Conservation (phyloP, 1,284 basidiomycete species). For the Rhodotorula sp. region DNA sequence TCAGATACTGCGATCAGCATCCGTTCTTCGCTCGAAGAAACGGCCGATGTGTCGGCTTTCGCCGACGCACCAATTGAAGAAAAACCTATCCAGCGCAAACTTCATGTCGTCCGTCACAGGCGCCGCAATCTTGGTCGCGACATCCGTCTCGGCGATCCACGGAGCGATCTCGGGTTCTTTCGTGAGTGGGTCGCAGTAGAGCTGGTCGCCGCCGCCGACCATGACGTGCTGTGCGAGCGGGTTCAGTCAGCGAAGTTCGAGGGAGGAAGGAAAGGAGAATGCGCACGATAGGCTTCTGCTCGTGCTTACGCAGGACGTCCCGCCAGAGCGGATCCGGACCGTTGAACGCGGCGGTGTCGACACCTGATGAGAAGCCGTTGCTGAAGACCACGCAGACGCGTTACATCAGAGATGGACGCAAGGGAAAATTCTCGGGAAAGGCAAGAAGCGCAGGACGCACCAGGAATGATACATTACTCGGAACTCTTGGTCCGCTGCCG, state of each 20-base stretch:
- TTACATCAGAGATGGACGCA: background rate
- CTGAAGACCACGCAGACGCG: constrained; percentile 47
- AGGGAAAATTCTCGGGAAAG: background rate
- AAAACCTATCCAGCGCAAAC: constrained; percentile 73
- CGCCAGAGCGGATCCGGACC: constrained; percentile 69
- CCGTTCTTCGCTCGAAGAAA: no score
- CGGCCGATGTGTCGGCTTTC: background rate
- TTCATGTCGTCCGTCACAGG: constrained; percentile 66
- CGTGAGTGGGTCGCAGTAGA: constrained; percentile 53
- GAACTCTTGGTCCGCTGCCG: constrained; percentile 79
- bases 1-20: no score
- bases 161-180: constrained; percentile 59
- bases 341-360: constrained; percentile 51
- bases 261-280: constrained; percentile 57
- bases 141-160: constrained; percentile 71
- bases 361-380: constrained; percentile 57
- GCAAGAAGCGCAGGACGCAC: constrained; percentile 52
- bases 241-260: constrained; percentile 50
- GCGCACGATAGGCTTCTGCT: constrained; percentile 64
- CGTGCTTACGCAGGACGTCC: constrained; percentile 79
- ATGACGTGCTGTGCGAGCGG: constrained; percentile 27
- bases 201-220: constrained; percentile 39
- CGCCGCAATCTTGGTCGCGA: constrained; percentile 63
- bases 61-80: constrained; percentile 59
- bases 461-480: constrained; percentile 49